phyloP scores from a whole-genome alignment of 1,284 basidiomycete genomes.

The Fomes fomentarius region DNA sequence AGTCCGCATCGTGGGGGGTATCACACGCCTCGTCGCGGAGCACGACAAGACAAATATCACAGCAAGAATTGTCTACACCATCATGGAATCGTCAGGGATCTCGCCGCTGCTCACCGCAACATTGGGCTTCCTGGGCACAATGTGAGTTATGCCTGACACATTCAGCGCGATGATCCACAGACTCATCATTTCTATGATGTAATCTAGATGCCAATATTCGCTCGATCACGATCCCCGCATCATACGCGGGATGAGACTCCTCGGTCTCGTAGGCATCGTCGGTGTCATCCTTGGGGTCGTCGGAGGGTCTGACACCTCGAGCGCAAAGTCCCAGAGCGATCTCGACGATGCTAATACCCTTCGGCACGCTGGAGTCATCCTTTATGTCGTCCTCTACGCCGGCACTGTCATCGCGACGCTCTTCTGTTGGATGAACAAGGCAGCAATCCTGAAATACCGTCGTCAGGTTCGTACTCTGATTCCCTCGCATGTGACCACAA shows the following conservation, averaged over 20 bases:
- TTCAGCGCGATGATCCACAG: background rate
- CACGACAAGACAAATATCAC: slow-evolving; percentile 40
- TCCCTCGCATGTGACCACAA: background rate
- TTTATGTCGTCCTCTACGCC: slow-evolving; percentile 53
- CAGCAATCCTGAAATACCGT: slow-evolving; percentile 52
- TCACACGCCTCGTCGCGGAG: slow-evolving; percentile 57
- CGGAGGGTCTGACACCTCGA: slow-evolving; percentile 37
- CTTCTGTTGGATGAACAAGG: slow-evolving; percentile 51
- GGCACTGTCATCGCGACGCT: slow-evolving; percentile 45
- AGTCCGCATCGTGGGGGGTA: slow-evolving; percentile 64
- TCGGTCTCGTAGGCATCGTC: slow-evolving; percentile 44
- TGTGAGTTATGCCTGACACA: slow-evolving; percentile 44
- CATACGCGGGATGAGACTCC: slow-evolving; percentile 36
- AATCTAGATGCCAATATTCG: slow-evolving; percentile 31
- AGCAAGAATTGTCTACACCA: slow-evolving; percentile 52
- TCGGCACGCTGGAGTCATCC: slow-evolving; percentile 50
- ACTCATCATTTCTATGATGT: slow-evolving; percentile 11
- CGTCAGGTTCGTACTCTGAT: slow-evolving; percentile 37
- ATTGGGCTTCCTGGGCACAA: slow-evolving; percentile 60
- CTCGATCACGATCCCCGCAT: slow-evolving; percentile 19
- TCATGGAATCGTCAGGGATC: slow-evolving; percentile 58
- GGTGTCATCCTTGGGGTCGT: slow-evolving; percentile 55
- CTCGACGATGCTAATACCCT: slow-evolving; percentile 34
- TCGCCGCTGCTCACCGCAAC: slow-evolving; percentile 56
- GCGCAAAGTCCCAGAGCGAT: slow-evolving; percentile 7